A percentile compares a stretch with the other conserved stretches of the same genome.
phyloP scores from a whole-genome alignment of 257 asterid genomes.

The Eustoma russellianum region DNA sequence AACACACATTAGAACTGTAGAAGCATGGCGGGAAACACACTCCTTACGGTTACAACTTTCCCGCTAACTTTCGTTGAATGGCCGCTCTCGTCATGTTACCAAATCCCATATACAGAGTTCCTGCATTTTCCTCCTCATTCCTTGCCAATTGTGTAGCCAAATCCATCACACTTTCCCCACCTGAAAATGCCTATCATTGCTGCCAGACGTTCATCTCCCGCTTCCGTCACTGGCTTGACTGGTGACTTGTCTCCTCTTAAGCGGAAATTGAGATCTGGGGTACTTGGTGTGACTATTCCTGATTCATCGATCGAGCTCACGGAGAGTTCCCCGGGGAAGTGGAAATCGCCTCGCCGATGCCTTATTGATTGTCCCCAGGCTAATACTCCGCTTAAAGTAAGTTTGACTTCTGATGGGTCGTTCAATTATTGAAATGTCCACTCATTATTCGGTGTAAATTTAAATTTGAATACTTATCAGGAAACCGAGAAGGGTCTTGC shows the following conservation, averaged over 20 bases:
- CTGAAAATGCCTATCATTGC: slow-evolving; percentile 48
- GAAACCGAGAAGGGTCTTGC: slow-evolving; percentile 24
- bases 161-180: neutral
- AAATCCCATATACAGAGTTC: too few relatives aligned
- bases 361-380: slow-evolving; percentile 28
- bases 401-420: slow-evolving; percentile 1
- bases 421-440: neutral
- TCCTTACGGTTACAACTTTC: slow-evolving; percentile 11
- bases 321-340: slow-evolving; percentile 29
- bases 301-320: slow-evolving; percentile 23
- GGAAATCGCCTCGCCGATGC: slow-evolving; percentile 59
- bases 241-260: slow-evolving; percentile 36
- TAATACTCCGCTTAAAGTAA: slow-evolving; percentile 33
- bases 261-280: slow-evolving; percentile 45
- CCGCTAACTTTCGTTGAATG: slow-evolving; percentile 18
- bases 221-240: slow-evolving; percentile 11
- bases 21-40: slow-evolving; percentile 26
- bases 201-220: slow-evolving; percentile 24
- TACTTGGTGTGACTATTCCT: slow-evolving; percentile 4
- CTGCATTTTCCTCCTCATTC: too few relatives aligned
- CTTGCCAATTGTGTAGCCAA: too few relatives aligned
- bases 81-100: too few relatives aligned
- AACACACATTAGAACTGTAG: too few relatives aligned
- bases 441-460: slow-evolving; percentile 2
- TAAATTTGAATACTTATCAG: slow-evolving; percentile 13